Percentiles rank a stretch among this genome's conserved stretches.
Conservation (phyloP, 2,329 filamentous ascomycete genomes). For the Diaporthe humulicola region DNA sequence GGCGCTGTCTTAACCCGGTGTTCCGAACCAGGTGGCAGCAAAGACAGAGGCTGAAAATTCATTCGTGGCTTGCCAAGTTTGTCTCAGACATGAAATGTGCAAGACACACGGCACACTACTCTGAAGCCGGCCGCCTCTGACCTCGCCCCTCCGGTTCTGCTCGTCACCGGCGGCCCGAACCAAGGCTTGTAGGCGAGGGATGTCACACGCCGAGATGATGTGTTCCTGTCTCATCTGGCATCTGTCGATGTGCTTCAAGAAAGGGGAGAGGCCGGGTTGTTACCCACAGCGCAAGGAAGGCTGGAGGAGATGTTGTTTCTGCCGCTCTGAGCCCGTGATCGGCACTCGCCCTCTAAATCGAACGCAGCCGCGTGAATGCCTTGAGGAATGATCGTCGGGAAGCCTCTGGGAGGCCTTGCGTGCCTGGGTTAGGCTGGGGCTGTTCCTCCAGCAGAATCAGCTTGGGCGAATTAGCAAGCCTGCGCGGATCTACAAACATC, state of each 20-base stretch:
- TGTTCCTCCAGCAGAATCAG: not conserved
- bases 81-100: slow-evolving; percentile 4
- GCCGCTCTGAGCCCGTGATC: too few relatives aligned
- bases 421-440: not conserved
- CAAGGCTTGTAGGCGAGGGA: not conserved
- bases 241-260: not conserved
- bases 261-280: not conserved
- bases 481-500: not conserved
- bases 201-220: not conserved
- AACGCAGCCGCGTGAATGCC: not conserved
- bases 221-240: not conserved
- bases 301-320: not conserved
- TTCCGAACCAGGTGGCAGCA: slow-evolving; percentile 1
- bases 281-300: too few relatives aligned
- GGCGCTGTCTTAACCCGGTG: not conserved
- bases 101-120: not conserved
- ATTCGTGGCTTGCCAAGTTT: slow-evolving; percentile 9
- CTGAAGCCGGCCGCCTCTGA: not conserved
- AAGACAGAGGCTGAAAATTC: not conserved
- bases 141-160: not conserved
- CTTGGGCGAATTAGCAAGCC: not conserved
- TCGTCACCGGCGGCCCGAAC: not conserved
- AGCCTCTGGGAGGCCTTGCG: not conserved
- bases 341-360: not conserved
- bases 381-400: not conserved